A percentile compares a stretch with the other conserved stretches of the same genome.
Evolutionary conservation across 2,329 filamentous ascomycete species (phyloP).

Genomic region (Aspergillus nomiae): DNA sequence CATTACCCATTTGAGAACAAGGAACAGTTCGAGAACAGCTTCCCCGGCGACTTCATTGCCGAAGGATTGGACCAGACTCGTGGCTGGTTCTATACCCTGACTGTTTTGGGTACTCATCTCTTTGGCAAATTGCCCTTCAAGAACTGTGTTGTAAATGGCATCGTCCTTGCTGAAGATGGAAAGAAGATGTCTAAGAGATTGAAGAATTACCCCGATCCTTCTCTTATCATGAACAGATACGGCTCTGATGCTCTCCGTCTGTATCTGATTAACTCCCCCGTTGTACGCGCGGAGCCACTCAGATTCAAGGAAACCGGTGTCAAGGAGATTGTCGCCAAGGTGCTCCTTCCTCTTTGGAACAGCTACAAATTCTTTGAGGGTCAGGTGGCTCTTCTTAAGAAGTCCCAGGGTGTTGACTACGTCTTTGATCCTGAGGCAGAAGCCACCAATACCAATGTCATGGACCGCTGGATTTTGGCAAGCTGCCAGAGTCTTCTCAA

Average conservation of each 20-base stretch:
- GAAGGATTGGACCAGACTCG: conserved; percentile 92
- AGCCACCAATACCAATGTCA: conserved; percentile 80
- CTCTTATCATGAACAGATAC: conserved; percentile 79
- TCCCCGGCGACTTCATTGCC: conserved; percentile 92
- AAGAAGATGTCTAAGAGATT: conserved; percentile 99
- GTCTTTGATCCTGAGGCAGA: conserved; percentile 75
- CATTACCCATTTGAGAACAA: conserved; percentile 93
- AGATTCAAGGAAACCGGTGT: conserved; percentile 90
- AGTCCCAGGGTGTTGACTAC: conserved; percentile 76
- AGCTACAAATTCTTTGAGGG: conserved; percentile 96
- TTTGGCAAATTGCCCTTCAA: conserved; percentile 86
- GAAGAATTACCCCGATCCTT: conserved; percentile 93
- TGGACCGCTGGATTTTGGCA: conserved; percentile 94
- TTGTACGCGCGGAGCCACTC: conserved; percentile 86
- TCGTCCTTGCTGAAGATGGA: conserved; percentile 89
- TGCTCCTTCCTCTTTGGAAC: conserved; percentile 90
- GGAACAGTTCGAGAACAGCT: conserved; percentile 75
- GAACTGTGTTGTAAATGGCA: conserved; percentile 95
- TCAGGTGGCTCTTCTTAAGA: conserved; percentile 83
- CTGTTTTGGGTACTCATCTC: conserved; percentile 84
- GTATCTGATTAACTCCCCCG: conserved; percentile 96
- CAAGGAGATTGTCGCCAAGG: conserved; percentile 91
- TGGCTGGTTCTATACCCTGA: conserved; percentile 95
- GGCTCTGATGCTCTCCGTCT: conserved; percentile 89
- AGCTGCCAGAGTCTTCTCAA: conserved; percentile 87